Evolutionary conservation across 441 rosid genomes (phyloP).

Genomic region (Francoa sonchifolia): DNA sequence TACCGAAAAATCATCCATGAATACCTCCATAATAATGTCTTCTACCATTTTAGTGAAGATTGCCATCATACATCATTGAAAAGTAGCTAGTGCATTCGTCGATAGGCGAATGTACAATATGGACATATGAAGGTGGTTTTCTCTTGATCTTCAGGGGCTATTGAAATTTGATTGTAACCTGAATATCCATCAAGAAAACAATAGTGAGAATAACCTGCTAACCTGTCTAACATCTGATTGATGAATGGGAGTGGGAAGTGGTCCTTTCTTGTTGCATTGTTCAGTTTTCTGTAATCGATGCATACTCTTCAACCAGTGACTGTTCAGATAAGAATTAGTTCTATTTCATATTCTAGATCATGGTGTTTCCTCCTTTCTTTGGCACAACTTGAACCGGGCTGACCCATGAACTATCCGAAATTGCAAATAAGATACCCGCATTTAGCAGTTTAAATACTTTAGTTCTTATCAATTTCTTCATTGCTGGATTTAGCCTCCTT

Average conservation of each 20-base stretch:
- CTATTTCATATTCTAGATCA: neutral
- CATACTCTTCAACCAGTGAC: neutral
- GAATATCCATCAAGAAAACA: neutral
- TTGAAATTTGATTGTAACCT: neutral
- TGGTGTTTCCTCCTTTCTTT: neutral
- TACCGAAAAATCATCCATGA: conserved; percentile 2
- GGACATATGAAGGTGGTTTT: conserved; percentile 1
- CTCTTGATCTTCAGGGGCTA: neutral
- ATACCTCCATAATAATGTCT: conserved; percentile 1
- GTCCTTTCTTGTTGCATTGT: neutral
- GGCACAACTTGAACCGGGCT: neutral
- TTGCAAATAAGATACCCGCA: neutral
- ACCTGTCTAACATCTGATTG: neutral
- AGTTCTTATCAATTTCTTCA: neutral
- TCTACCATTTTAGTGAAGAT: neutral
- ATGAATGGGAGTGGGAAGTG: neutral
- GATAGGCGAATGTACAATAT: conserved; percentile 1
- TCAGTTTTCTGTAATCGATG: neutral
- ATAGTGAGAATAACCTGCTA: neutral
- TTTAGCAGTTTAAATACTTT: neutral
- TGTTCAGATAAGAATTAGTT: neutral
- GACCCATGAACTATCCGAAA: neutral
- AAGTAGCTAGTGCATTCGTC: conserved; percentile 7
- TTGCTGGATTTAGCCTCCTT: neutral
- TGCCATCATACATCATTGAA: neutral